Evolutionary conservation across 2,329 filamentous ascomycete species (phyloP), one percentile per base, ranked within the genome.

Genomic region (Chaetomium strumarium): DNA sequence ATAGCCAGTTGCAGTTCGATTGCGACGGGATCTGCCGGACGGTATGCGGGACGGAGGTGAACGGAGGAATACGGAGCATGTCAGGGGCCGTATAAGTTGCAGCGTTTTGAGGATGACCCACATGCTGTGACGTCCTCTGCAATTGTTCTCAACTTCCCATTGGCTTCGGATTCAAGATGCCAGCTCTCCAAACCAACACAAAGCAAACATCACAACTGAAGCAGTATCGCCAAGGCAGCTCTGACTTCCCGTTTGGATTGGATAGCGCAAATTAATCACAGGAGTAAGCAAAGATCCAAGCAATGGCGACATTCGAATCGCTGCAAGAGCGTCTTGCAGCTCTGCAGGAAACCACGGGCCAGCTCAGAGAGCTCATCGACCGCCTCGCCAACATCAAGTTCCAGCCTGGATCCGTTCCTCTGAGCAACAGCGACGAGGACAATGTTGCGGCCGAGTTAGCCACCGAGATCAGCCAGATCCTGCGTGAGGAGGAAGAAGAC

Each of bases 401-500:
- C 66, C 72, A 78, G 50, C 79, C 80, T 5, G 81, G 79, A 14
- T 78, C 78, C 1, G 72, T 80, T 41, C 77, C 79, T 17, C 71
- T 80, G 5, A 70, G 68, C 51, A 67, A 69, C 37, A 65, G 62
- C 38, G 73, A 75, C 17, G 78, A 79, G 46, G 72, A 72, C 54
- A 76, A 77, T 56, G 74, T 77, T 34, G 81, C 85, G 51, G 68
- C 84, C 17, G 90, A 96, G 70, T 79, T 96, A 33, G 81, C 83
- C 58, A 76, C 81, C 19, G 90, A 96, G 67, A 95, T 96, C 58
- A 84, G 86, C 60, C 83, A 88, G 63, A 79, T 80, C 16, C 70
- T 96, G 55, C 85, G 88, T 61, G 84, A 88, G 52, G 81, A 87
- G 46, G 85, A 95, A 62, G 89, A 95, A 57, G 89, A 95, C 54